Base-by-base conservation (phyloP, 2,329 filamentous ascomycete genomes). In the Dothistroma pini region DNA sequence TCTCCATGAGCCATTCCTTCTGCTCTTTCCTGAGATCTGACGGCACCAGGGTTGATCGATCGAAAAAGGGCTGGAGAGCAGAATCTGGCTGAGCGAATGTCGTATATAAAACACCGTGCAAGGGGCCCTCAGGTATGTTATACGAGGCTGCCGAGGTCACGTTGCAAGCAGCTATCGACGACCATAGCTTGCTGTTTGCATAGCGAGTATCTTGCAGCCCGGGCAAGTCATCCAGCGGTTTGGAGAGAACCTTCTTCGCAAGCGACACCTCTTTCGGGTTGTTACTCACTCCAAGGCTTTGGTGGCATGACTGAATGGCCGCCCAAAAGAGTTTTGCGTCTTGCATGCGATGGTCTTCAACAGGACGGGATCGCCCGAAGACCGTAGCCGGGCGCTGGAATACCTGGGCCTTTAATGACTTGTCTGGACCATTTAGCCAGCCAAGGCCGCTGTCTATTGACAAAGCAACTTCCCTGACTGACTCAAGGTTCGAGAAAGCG, bases 381-480 rank as follows among this genome's bases (percentile, higher is more conserved):
- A 85, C 77, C 9, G 70, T 64, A 31, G 75, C 71, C 21, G 72
- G 73, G 1, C 75, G 76, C 19, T 78, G 74, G 52, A 82, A 76
- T 21, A 82, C 76, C 6, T 77, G 76, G 51, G 80, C 80, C 21
- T 77, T 73, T 44, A 81, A 75, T 0, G 80, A 82, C 19, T 80
- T 75, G 70, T 89, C 86, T 1, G 86, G 84, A 0, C 87, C 86
- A 52, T 77, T 77, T 11, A 90, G 79, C 79, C 86, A 90, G 11
- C 88, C 88, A 41, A 90, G 78, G 10, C 88, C 87, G 59, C 82
- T 86, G 69, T 89, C 85, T 47, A 89, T 80, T 19, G 85, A 89
- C 3, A 91, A 74, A 0, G 84, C 88, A n/a, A 91, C 79, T 62
- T 89, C 86, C 38, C 77, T 79, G 2, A 87, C 82, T 9, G 80